Evolutionary conservation across 345 rosid genomes (phyloP).

Genomic region (Dimocarpus longan): DNA sequence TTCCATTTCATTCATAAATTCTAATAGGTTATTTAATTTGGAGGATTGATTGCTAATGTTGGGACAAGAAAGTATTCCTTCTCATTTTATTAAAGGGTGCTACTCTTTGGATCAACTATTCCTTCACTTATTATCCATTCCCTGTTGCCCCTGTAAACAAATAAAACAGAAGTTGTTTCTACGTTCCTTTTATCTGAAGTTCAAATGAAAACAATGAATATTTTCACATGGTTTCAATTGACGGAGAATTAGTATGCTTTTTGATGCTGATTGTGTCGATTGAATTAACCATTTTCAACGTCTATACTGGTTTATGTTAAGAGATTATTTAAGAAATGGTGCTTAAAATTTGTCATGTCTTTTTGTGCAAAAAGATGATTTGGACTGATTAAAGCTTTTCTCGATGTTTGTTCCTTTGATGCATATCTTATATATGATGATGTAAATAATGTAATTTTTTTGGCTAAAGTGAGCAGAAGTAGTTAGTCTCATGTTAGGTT

Average conservation of each 20-base stretch:
- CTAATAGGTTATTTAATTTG: not conserved
- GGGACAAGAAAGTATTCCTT: not conserved
- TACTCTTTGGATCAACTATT: not conserved
- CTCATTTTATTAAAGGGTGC: not conserved
- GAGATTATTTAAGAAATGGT: not conserved
- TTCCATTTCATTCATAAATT: not conserved
- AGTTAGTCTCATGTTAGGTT: not conserved
- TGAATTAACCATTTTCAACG: not conserved
- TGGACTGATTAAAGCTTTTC: not conserved
- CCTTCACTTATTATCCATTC: too few species aligned
- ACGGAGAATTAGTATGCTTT: not conserved
- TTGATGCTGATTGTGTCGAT: not conserved
- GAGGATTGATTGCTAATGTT: not conserved
- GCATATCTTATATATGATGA: not conserved
- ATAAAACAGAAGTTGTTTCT: not conserved
- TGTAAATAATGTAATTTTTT: not conserved
- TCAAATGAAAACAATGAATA: not conserved
- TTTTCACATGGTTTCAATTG: not conserved
- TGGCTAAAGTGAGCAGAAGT: not conserved
- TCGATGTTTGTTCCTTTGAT: too few species aligned
- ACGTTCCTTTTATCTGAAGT: not conserved
- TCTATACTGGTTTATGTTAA: not conserved
- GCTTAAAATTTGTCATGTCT: not conserved
- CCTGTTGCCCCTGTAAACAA: too few species aligned
- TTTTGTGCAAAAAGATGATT: not conserved